Base-by-base conservation (phyloP, 2,329 filamentous ascomycete genomes). In the Magnaporthiopsis poae region DNA sequence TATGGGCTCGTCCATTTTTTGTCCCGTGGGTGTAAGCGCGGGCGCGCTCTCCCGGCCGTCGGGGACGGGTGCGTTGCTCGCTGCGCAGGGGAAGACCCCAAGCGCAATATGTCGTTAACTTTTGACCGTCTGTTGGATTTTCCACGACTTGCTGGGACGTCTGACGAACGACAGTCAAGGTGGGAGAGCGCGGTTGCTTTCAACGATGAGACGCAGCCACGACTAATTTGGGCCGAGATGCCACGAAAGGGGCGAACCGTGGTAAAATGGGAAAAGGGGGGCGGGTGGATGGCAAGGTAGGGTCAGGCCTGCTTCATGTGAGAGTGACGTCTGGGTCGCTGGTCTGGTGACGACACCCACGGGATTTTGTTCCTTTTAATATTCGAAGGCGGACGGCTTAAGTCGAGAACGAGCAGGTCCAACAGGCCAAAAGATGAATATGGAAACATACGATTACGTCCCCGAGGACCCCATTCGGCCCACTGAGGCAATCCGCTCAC, bases 1-100 rank as follows among this genome's bases (percentile, higher is more conserved):
- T 62, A 74, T 72, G 25, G 72, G 71, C 60, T 68, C 67, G 68
- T 69, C 69, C 39, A 63, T 68, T 35, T 31, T 33, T 8, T 39
- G 13, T 62, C 31, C 31, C 31, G 33, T 25, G 21, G 5, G 13
- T 62, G 46, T 56, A 18, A 18, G 8, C 9, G 60, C 21, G 8
- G 12, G 29, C 15, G 60, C 25, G 27, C 21, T 25, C 18, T 9
- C 46, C 46, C 46, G n/a, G 46, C n/a, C 46, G 21, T 25, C n/a
- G 46, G n/a, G 46, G 46, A 15, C 60, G 27, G 60, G 27, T 61
- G 60, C 13, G 60, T 61, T 61, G 36, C 36, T 39, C 36, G 12
- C 13, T 39, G 60, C 46, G 11, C 46, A 56, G 46, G 21, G 46
- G 46, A n/a, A 25, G 21, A 4, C 46, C 46, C 46, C 18, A 18